Evolutionary conservation across 495 filamentous ascomycete genomes (phyloP).

Genomic region (Neurospora sp.): DNA sequence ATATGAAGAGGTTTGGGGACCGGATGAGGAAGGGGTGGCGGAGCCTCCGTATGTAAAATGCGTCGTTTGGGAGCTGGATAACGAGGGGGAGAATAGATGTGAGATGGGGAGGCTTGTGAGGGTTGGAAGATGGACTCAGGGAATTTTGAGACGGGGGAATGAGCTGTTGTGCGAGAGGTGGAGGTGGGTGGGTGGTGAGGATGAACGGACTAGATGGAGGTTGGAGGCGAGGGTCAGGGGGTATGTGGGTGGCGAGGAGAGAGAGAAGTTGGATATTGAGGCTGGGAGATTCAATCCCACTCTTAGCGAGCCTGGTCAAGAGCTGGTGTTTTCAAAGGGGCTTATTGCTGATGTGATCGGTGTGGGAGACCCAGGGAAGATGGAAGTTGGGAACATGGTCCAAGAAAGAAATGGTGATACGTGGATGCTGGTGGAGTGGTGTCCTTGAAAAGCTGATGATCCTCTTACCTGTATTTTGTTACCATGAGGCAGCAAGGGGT

Average conservation of each 20-base stretch:
- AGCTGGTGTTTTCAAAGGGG: no score
- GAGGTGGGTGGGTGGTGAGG: constrained; percentile 11
- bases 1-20: constrained; percentile 47
- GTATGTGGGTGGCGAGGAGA: constrained; percentile 8
- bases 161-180: constrained; percentile 3
- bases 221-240: constrained; percentile 8
- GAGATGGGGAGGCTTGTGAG: constrained; percentile 21
- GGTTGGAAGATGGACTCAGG: constrained; percentile 35
- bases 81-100: not conserved
- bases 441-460: not conserved
- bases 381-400: not conserved
- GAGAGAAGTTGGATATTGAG: not conserved
- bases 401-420: not conserved
- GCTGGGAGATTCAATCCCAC: not conserved
- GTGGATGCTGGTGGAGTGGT: not conserved
- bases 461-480: not conserved
- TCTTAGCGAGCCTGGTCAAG: no score
- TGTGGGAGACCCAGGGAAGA: not conserved
- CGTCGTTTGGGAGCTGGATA: constrained; percentile 36
- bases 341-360: not conserved
- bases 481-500: not conserved
- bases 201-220: constrained; percentile 6
- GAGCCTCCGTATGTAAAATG: constrained; percentile 26
- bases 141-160: constrained; percentile 7
- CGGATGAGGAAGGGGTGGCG: constrained; percentile 35